Percentiles rank a stretch among this genome's conserved stretches.
Conservation (phyloP, 306 rosid genomes). For the Quercus berberidifolia region DNA sequence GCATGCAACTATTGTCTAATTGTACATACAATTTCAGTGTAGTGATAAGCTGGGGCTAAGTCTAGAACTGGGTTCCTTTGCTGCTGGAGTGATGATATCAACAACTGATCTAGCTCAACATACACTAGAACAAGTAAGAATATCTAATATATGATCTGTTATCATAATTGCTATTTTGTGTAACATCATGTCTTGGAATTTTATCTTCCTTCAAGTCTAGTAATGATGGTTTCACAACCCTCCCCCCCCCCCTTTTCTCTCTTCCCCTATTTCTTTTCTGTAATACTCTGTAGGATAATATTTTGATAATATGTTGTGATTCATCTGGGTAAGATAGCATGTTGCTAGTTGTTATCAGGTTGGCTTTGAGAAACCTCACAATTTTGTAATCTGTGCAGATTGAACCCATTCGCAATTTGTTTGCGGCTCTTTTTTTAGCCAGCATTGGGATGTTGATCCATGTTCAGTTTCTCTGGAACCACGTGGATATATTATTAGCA, state of each 20-base stretch:
- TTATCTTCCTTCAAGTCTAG: background rate
- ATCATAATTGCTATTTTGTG: background rate
- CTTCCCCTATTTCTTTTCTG: background rate
- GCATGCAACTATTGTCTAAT: constrained; percentile 20
- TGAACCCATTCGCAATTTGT: constrained; percentile 94
- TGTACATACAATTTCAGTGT: constrained; percentile 64
- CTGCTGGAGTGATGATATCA: constrained; percentile 98
- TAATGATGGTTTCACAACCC: background rate
- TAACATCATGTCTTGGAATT: background rate
- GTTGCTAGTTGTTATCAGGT: background rate
- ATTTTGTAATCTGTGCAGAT: constrained; percentile 41
- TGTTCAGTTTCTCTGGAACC: constrained; percentile 97
- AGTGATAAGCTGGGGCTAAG: constrained; percentile 97
- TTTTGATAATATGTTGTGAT: background rate
- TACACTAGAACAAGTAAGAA: constrained; percentile 81
- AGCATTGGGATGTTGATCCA: constrained; percentile 99
- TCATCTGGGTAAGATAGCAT: background rate
- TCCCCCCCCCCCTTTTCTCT: background rate
- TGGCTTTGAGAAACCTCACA: background rate
- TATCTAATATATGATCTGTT: background rate
- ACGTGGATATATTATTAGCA: constrained; percentile 91
- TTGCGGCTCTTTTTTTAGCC: constrained; percentile 96
- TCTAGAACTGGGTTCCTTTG: constrained; percentile 94
- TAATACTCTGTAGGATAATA: background rate
- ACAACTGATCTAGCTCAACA: constrained; percentile 99